Base-by-base conservation (phyloP, 768 basidiomycete species). In the Leccinum obscurum region DNA sequence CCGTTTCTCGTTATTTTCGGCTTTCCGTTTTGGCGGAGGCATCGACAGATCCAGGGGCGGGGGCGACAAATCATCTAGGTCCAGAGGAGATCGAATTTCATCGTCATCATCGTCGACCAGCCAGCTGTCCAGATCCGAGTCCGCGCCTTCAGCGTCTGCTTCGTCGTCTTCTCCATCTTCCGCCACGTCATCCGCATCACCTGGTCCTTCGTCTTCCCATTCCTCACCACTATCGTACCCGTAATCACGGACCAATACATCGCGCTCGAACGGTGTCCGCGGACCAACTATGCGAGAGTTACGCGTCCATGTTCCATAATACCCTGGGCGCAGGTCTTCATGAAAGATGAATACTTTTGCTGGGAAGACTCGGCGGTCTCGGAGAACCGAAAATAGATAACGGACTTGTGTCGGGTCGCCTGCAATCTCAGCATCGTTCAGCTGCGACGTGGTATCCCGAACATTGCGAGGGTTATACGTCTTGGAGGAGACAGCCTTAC, bases 221-320 rank as follows among this genome's bases (percentile, higher is more conserved):
- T 98, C 97, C 66, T 88, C 93, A 14, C 93, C 96, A 55, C 92
- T 95, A 76, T 99, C 95, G 69, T 95, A 93, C 5, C 84, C 83
- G 72, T 98, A 99, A 74, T 98, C 94, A 56, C 92, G 81, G 13
- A 84, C 81, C 1, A 88, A 77, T 11, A 84, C 78, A 67, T 99
- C 97, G 64, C 84, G 84, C 3, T 82, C 85, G 61, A 96, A 89
- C 1, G 97, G 95, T 17, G 82, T 84, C 15, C 97, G 86, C 2
- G 95, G 88, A 1, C 93, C 89, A 60, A 98, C 85, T 35, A 85
- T 75, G 17, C 80, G 79, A 14, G 94, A 95, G 61, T 80, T 85
- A 56, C 89, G 87, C 8, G 94, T 95, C 89, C 92, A 98, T 6
- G 97, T 98, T 22, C 95, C 96, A 67, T 87, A 89, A 74, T 96